Percentiles rank a stretch among this genome's conserved stretches.
Evolutionary conservation across 805 yeast genomes (phyloP).

Genomic region (Sugiyamaella floridensis): DNA sequence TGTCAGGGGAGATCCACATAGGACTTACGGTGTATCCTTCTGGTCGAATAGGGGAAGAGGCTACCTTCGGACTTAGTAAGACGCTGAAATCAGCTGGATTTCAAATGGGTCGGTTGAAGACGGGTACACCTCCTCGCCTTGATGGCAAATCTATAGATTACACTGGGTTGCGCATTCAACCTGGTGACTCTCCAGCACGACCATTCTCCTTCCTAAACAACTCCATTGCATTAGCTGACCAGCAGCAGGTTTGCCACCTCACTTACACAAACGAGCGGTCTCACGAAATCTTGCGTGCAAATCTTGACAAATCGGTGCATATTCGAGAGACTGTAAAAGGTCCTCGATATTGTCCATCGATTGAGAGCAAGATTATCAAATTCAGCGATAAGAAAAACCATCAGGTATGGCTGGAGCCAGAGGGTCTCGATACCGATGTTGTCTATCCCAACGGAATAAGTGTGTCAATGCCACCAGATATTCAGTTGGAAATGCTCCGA

Average conservation of each 20-base stretch:
- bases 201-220: constrained; percentile 88
- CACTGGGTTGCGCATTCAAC: constrained; percentile 53
- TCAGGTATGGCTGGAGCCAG: constrained; percentile 93
- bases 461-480: constrained; percentile 92
- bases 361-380: constrained; percentile 79
- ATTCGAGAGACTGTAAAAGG: constrained; percentile 92
- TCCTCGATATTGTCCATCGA: constrained; percentile 95
- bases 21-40: constrained; percentile 78
- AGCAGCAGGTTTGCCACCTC: constrained; percentile 63
- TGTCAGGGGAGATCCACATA: constrained; percentile 90
- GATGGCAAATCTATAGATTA: constrained; percentile 68
- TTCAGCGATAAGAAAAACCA: constrained; percentile 74
- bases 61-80: constrained; percentile 80
- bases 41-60: constrained; percentile 88
- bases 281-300: constrained; percentile 60
- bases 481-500: constrained; percentile 66
- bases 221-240: constrained; percentile 47
- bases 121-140: constrained; percentile 95
- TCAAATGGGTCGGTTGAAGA: constrained; percentile 78
- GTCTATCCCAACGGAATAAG: constrained; percentile 96
- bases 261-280: constrained; percentile 72
- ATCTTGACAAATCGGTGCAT: constrained; percentile 79
- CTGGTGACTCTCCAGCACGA: constrained; percentile 75
- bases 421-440: constrained; percentile 79
- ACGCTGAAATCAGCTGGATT: constrained; percentile 76